Percentiles rank a stretch among this genome's conserved stretches.
Conservation (phyloP, 2,329 filamentous ascomycete species). For the Colletotrichum magnum region DNA sequence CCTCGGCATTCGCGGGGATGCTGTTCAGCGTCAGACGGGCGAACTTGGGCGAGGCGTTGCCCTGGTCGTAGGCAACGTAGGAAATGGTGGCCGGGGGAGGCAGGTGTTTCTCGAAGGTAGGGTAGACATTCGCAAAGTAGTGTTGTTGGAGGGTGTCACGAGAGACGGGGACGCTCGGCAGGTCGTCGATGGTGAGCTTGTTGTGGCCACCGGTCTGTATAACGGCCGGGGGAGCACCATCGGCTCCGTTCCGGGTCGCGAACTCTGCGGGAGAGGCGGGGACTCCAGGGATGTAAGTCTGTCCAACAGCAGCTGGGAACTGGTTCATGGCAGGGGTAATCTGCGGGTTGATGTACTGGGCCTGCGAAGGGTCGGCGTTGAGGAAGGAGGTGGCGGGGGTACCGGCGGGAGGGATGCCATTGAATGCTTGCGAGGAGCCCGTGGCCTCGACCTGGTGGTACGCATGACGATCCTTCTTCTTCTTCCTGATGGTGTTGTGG, state of each 20-base stretch:
- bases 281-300: conserved; percentile 52
- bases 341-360: conserved; percentile 62
- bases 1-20: conserved; percentile 87
- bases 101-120: conserved; percentile 94
- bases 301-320: conserved; percentile 72
- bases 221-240: conserved; percentile 58
- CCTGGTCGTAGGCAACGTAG: conserved; percentile 95
- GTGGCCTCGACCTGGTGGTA: conserved; percentile 87
- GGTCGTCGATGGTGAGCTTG: conserved; percentile 89
- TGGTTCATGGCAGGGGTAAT: conserved; percentile 65
- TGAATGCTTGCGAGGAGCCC: conserved; percentile 78
- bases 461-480: conserved; percentile 96
- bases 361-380: conserved; percentile 45
- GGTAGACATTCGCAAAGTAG: conserved; percentile 90
- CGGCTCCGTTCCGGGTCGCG: conserved; percentile 52
- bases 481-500: conserved; percentile 70
- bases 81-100: conserved; percentile 90
- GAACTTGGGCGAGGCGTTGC: conserved; percentile 95
- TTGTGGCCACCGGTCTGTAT: conserved; percentile 76
- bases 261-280: conserved; percentile 45
- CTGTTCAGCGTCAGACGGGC: conserved; percentile 93
- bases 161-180: conserved; percentile 89
- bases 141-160: conserved; percentile 86
- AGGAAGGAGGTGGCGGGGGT: conserved; percentile 62
- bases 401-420: conserved; percentile 74